These are phyloP conservation scores for Xanthoceras sorbifolium DNA, from an alignment of 345 rosid genomes.

Conservation along the genomic window DNA sequence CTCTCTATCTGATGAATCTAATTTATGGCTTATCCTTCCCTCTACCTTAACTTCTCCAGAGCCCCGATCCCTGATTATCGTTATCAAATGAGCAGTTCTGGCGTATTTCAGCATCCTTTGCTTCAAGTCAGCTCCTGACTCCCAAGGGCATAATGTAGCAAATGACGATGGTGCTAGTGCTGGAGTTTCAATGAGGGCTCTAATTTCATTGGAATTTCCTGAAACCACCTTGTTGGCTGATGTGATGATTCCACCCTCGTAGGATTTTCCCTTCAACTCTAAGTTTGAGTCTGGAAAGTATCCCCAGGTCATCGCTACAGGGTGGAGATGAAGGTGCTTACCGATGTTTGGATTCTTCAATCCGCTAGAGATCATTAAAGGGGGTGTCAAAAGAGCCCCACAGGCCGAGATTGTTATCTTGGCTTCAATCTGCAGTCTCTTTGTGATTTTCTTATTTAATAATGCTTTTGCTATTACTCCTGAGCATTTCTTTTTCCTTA, in stretches of 20 bases:
- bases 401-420: constrained; percentile 76
- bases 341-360: constrained; percentile 73
- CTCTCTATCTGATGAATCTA: constrained; percentile 39
- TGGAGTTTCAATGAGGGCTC: constrained; percentile 64
- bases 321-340: constrained; percentile 77
- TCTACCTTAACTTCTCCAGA: constrained; percentile 50
- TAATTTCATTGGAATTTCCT: constrained; percentile 33
- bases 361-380: constrained; percentile 78
- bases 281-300: constrained; percentile 75
- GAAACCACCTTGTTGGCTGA: constrained; percentile 49
- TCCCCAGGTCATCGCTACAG: constrained; percentile 86
- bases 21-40: constrained; percentile 40
- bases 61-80: constrained; percentile 51
- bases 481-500: constrained; percentile 58
- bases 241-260: constrained; percentile 69
- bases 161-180: constrained; percentile 48
- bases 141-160: constrained; percentile 50
- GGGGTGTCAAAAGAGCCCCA: constrained; percentile 84
- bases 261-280: constrained; percentile 44
- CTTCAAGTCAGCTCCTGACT: constrained; percentile 53
- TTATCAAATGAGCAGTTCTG: constrained; percentile 54
- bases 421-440: constrained; percentile 66
- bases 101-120: constrained; percentile 49
- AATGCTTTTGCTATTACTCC: constrained; percentile 61
- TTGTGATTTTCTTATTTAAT: constrained; percentile 35